Percentiles rank a stretch among this genome's conserved stretches.
phyloP scores from a whole-genome alignment of 1,284 basidiomycete species.

The Ustilago tritici region DNA sequence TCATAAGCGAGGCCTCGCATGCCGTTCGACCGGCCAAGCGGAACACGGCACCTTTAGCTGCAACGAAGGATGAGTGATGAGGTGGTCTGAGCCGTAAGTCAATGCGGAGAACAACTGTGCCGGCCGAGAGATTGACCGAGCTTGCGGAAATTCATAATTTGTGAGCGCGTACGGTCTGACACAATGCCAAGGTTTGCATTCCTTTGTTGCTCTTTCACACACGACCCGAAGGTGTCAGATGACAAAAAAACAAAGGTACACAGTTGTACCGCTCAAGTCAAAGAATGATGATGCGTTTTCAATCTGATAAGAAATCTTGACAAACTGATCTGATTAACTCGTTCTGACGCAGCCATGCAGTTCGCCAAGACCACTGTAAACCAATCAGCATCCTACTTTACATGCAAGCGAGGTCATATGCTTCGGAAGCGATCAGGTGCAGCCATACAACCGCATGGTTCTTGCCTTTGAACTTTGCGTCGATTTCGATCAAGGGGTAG shows the following conservation, averaged over 20 bases:
- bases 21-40: slow-evolving; percentile 75
- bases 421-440: slow-evolving; percentile 4
- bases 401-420: slow-evolving; percentile 2
- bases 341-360: slow-evolving; percentile 6
- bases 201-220: not conserved
- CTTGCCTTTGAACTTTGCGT: not conserved
- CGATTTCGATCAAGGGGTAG: not conserved
- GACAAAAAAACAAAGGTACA: not conserved
- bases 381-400: slow-evolving; percentile 6
- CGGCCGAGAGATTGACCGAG: slow-evolving; percentile 17
- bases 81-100: not conserved
- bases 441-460: not conserved
- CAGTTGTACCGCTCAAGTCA: not conserved
- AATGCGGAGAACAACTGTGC: slow-evolving; percentile 10
- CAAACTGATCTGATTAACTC: not conserved
- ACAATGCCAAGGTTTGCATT: not conserved
- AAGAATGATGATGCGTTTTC: not conserved
- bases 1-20: slow-evolving; percentile 75
- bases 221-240: not conserved
- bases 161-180: not conserved
- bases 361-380: slow-evolving; percentile 5
- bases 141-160: not conserved
- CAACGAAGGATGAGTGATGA: slow-evolving; percentile 74
- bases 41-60: slow-evolving; percentile 73
- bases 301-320: slow-evolving; percentile 15